Evolutionary conservation across 257 asterid species (phyloP).

Genomic region (Buddleja alternifolia): DNA sequence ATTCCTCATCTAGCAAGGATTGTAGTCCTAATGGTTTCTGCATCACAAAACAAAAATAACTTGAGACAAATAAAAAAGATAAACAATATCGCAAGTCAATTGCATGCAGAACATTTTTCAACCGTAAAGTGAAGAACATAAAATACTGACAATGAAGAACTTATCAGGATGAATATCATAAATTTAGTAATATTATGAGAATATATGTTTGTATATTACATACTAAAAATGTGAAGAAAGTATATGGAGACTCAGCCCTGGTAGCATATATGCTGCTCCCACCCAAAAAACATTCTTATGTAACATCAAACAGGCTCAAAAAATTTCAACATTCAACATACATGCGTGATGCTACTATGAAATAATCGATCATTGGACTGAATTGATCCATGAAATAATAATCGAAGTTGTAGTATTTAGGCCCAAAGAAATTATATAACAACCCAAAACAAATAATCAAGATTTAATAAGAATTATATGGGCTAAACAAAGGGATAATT

Average conservation of each 20-base stretch:
- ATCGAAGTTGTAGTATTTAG: no score
- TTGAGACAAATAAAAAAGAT: slow-evolving; percentile 20
- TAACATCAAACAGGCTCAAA: not conserved
- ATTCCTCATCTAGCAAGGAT: slow-evolving; percentile 95
- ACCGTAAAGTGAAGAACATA: not conserved
- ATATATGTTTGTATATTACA: not conserved
- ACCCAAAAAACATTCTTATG: not conserved
- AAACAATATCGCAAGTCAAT: not conserved
- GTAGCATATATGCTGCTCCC: slow-evolving; percentile 3
- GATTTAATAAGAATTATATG: no score
- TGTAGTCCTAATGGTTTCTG: slow-evolving; percentile 94
- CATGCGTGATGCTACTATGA: no score
- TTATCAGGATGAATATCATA: not conserved
- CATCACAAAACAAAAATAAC: slow-evolving; percentile 29
- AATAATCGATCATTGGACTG: no score
- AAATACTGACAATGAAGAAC: not conserved
- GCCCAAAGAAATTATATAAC: no score
- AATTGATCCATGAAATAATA: no score
- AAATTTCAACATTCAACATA: not conserved
- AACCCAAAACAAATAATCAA: no score
- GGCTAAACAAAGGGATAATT: no score
- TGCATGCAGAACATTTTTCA: slow-evolving; percentile 23
- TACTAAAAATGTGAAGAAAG: not conserved
- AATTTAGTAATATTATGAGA: not conserved
- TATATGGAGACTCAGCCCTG: not conserved